Conservation (phyloP, 208 protist genomes). For the Trypanosoma avium region DNA sequence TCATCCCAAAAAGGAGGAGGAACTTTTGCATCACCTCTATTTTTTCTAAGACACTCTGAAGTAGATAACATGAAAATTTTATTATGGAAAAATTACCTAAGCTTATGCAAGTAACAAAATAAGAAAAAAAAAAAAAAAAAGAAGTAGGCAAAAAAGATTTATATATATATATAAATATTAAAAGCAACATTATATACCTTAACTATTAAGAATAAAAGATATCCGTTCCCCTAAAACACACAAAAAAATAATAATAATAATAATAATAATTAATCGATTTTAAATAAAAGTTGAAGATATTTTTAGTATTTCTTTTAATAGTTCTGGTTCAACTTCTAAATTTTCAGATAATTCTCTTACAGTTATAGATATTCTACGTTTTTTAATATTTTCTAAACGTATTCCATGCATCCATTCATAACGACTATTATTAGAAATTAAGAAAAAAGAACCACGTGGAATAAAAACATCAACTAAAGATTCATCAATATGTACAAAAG, state of each 20-base stretch:
- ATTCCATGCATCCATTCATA: slow-evolving; percentile 90
- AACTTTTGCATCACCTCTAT: slow-evolving; percentile 7
- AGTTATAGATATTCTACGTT: slow-evolving; percentile 79
- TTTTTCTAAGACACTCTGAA: background rate
- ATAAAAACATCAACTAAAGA: slow-evolving; percentile 64
- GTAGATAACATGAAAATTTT: slow-evolving; percentile 12
- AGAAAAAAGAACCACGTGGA: slow-evolving; percentile 65
- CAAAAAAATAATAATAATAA: slow-evolving; percentile 9
- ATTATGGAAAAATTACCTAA: background rate
- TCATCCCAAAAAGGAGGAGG: slow-evolving; percentile 32
- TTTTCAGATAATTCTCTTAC: slow-evolving; percentile 71
- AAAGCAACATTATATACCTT: too few species aligned
- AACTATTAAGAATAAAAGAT: background rate
- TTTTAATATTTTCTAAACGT: slow-evolving; percentile 50
- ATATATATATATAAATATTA: too few species aligned
- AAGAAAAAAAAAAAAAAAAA: slow-evolving; percentile 10
- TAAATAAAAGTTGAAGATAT: slow-evolving; percentile 60
- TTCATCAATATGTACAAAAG: slow-evolving; percentile 69
- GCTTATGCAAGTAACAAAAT: background rate
- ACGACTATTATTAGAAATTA: slow-evolving; percentile 68
- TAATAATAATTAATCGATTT: background rate
- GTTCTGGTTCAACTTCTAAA: slow-evolving; percentile 32
- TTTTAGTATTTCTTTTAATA: slow-evolving; percentile 33
- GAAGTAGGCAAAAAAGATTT: too few species aligned
- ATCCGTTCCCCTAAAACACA: background rate